Evolutionary conservation across 1,284 basidiomycete species (phyloP), one percentile per base, ranked within the genome.

Genomic region (Farysia itapuensis): DNA sequence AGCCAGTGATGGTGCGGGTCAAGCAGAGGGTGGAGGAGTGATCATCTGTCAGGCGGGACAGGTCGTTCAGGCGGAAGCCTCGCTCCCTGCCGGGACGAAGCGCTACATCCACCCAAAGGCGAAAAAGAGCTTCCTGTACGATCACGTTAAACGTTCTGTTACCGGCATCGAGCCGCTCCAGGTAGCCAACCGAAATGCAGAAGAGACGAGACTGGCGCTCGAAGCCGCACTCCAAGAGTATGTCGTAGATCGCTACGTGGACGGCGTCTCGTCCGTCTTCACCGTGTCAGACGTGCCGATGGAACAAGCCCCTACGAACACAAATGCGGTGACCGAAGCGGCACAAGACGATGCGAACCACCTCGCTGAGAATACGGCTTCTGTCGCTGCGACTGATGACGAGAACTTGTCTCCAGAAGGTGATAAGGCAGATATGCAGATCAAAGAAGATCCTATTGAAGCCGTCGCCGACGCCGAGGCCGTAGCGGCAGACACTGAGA

Each of bases 211-310:
- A 12, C n/a, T 43, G 9, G 57, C 53, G 1, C 32, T 76, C 25
- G 63, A 76, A 15, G 37, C 53, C 14, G 35, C 46, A 2, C 25
- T 72, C 7, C 44, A 51, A 9, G 41, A 31, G 23, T 76, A 76
- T 39, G 56, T 72, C 3, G 35, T 33, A 20, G 60, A 73, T 33
- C 51, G 68, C 25, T 76, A 69, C 46, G 58, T 52, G n/a, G 58
- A 63, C 33, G 72, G 72, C 24, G 53, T 71, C 13, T 58, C 50
- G 22, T 48, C 50, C 9, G 64, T 68, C 3, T 72, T 71, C 42
- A 38, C 52, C 1, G 45, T 52, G 0, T 36, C 31, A 11, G 45
- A 54, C 29, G 42, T 41, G 4, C 42, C 46, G n/a, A 44, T 28
- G 9, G 7, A 19, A 18, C 22, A 30, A 19, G 12, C 15, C 29